Base-by-base conservation (phyloP, 2,329 filamentous ascomycete species). In the Aspergillus glaucus region DNA sequence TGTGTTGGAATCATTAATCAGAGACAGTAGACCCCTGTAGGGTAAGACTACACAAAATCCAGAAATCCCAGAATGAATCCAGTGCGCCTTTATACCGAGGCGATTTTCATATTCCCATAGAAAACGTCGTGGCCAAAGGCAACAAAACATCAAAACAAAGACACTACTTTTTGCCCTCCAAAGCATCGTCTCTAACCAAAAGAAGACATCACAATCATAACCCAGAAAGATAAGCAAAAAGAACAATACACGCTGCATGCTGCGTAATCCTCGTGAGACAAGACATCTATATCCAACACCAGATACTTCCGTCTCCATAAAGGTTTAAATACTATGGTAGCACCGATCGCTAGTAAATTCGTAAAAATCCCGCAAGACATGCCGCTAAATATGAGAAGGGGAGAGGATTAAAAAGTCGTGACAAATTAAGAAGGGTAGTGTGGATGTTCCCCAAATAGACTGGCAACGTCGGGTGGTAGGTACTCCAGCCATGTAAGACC, bases 401-500 rank as follows among this genome's bases (percentile, higher is more conserved):
- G 26, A 12, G 10, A 30, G 26, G 26, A 30, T 12, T 30, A 6
- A 22, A 22, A 22, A 3, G n/a, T 17, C 37, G 37, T 21, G 7
- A 40, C 37, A 19, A 19, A 40, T 21, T 21, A 19, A 12, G 37
- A 51, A 10, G 59, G 49, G 28, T 61, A 69, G 41, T 55, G 62
- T 46, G 66, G 63, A 41, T 65, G 58, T 9, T 74, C 70, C 3
- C 67, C 70, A 52, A 74, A 82, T 46, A 81, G 76, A 28, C 75
- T 77, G 36, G 86, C 60, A 51, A 87, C 77, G 59, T 87, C 84
- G 21, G 78, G 78, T 0, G 86, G 85, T 6, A 89, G 70, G 51
- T 87, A 87, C 58, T 88, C 86, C 9, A 90, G 72, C 85, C 86
- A 91, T 0, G 84, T 81, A 68, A 88, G 79, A 40, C 88, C 85